Conservation (phyloP, 352 stramenopile genomes). For the Globisporangium irregulare region DNA sequence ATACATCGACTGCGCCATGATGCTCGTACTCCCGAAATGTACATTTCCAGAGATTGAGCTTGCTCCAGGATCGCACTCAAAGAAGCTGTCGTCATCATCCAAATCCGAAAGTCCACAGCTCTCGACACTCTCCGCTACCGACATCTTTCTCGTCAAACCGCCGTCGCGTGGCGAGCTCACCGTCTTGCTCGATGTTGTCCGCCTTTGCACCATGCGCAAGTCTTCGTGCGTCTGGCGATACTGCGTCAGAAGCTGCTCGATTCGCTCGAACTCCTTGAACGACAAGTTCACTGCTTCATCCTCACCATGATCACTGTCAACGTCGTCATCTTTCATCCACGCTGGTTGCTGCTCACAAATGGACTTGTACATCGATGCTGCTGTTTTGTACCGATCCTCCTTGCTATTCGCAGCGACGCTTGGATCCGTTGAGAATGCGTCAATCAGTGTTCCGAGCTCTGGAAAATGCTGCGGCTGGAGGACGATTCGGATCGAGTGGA, state of each 20-base stretch:
- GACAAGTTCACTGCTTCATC: conserved; percentile 52
- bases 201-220: conserved; percentile 31
- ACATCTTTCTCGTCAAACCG: conserved; percentile 45
- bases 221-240: conserved; percentile 81
- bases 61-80: conserved; percentile 73
- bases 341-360: conserved; percentile 61
- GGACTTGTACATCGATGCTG: conserved; percentile 65
- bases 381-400: conserved; percentile 26
- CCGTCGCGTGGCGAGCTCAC: conserved; percentile 10
- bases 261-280: conserved; percentile 80
- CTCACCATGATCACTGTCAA: conserved; percentile 18
- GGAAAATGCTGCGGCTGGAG: conserved; percentile 80
- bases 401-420: conserved; percentile 9
- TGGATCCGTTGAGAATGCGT: conserved; percentile 51
- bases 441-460: conserved; percentile 63
- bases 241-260: conserved; percentile 75
- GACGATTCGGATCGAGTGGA: conserved; percentile 78
- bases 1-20: conserved; percentile 84
- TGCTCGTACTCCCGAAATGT: conserved; percentile 34
- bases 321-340: conserved; percentile 61
- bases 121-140: conserved; percentile 73
- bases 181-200: not conserved
- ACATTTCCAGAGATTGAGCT: conserved; percentile 33
- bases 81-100: conserved; percentile 83
- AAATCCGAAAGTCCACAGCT: conserved; percentile 80